Evolutionary conservation across 352 stramenopile species (phyloP).

Genomic region (Globisporangium alternatum): DNA sequence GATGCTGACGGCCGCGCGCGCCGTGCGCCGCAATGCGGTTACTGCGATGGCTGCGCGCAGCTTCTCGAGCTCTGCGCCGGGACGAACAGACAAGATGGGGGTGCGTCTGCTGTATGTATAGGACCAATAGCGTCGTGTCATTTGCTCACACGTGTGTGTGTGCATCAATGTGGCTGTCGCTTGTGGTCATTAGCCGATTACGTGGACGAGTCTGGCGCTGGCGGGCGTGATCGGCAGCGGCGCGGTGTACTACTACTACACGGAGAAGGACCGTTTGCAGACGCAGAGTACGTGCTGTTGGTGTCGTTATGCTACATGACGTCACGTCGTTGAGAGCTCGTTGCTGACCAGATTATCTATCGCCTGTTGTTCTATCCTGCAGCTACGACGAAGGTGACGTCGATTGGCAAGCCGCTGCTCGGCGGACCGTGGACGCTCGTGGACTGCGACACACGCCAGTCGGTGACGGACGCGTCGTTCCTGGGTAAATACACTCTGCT

Average conservation of each 20-base stretch:
- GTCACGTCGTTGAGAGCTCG: not conserved
- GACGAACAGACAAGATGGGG: constrained; percentile 62
- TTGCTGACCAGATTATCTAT: constrained; percentile 1
- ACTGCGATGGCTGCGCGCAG: constrained; percentile 18
- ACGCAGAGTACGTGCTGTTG: constrained; percentile 57
- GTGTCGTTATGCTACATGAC: not conserved
- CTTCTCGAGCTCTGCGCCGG: constrained; percentile 33
- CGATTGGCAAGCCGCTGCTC: constrained; percentile 89
- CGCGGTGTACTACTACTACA: constrained; percentile 87
- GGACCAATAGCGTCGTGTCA: not conserved
- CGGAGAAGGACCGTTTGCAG: constrained; percentile 86
- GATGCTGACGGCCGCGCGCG: constrained; percentile 23
- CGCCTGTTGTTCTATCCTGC: not conserved
- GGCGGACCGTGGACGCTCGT: constrained; percentile 93
- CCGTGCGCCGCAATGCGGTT: constrained; percentile 16
- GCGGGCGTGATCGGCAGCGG: constrained; percentile 66
- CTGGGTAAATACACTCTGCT: constrained; percentile 95
- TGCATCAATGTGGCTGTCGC: not conserved
- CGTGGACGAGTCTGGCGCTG: constrained; percentile 81
- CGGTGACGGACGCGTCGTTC: constrained; percentile 91
- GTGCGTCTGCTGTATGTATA: constrained; percentile 24
- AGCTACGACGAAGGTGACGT: constrained; percentile 86
- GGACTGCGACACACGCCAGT: constrained; percentile 80
- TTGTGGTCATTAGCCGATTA: constrained; percentile 46
- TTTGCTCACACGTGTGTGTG: not conserved